Base-by-base conservation (phyloP, 1,139 yeast species). In the Candida sojae region DNA sequence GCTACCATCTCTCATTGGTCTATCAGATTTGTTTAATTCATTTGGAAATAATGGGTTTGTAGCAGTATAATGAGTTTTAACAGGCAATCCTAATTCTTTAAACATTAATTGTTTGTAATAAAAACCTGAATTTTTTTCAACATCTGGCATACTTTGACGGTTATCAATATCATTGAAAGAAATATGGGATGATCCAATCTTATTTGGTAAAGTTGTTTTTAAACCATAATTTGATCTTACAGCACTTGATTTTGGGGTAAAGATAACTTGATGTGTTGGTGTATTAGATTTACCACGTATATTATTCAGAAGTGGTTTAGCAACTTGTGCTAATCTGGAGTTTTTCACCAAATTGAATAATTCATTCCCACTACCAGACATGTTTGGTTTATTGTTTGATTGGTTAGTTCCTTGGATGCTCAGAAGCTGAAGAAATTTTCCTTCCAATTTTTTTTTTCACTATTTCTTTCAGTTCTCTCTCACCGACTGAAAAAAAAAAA, bases 321-420 rank as follows among this genome's bases (percentile, higher is more conserved):
- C 79, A 50, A 75, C 80, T 58, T 75, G 80, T 13, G 79, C 73
- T 52, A 75, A 62, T 66, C 65, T 71, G 47, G 79, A 73, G 64
- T 69, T 68, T 57, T 65, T 73, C 56, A 75, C 63, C 59, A 75
- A 66, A 58, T 64, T 64, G 59, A 57, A 70, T 50, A 75, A 39
- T 41, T 53, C 57, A 40, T 42, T 45, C 34, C 42, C 43, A 7
- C 47, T 44, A 7, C 26, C 29, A 23, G 45, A 39, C 47, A 37
- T 45, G 7, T 34, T 11, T 29, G 26, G 3, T n/a, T 25, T 12
- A 26, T 6, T 23, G 37, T n/a, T 25, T 40, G 30, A 37, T 31
- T 12, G 36, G 13, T n/a, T 5, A 7, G 11, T 4, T 32, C 17
- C 12, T 5, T 39, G 26, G 29, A 12, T 26, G 28, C 25, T 37